These are phyloP conservation scores for Protostelium mycophagum DNA, from an alignment of 78 protist species.

Conservation along the genomic window DNA sequence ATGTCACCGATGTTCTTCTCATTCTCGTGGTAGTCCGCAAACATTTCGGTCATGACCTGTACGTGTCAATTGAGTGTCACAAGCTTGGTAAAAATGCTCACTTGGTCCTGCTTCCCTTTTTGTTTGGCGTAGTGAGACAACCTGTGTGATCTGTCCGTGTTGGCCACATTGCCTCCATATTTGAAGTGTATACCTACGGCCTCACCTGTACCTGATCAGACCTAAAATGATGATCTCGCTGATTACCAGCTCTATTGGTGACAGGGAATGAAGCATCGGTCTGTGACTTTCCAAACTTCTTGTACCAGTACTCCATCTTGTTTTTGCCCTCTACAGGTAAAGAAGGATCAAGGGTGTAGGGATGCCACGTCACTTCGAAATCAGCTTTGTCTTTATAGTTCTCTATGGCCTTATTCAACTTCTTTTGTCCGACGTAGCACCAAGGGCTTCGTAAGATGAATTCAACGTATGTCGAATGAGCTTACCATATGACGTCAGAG, in stretches of 20 bases:
- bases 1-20: not conserved
- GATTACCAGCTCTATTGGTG: not conserved
- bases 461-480: not conserved
- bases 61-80: not conserved
- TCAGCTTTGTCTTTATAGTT: not conserved
- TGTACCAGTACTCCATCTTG: not conserved
- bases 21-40: not conserved
- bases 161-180: not conserved
- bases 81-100: not conserved
- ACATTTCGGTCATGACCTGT: not conserved
- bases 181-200: not conserved
- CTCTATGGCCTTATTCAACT: not conserved
- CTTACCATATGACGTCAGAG: not conserved
- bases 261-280: not conserved
- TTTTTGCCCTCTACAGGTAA: not conserved
- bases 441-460: not conserved
- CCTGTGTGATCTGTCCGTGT: not conserved
- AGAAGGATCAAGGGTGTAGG: not conserved
- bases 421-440: not conserved
- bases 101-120: not conserved
- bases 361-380: not conserved
- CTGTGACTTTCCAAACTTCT: not conserved
- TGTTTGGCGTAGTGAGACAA: not conserved
- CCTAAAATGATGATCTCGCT: not conserved
- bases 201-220: not conserved